Evolutionary conservation across 2,329 filamentous ascomycete genomes (phyloP), one percentile per base, ranked within the genome.

Genomic region (Plectosphaerella cucumerina): DNA sequence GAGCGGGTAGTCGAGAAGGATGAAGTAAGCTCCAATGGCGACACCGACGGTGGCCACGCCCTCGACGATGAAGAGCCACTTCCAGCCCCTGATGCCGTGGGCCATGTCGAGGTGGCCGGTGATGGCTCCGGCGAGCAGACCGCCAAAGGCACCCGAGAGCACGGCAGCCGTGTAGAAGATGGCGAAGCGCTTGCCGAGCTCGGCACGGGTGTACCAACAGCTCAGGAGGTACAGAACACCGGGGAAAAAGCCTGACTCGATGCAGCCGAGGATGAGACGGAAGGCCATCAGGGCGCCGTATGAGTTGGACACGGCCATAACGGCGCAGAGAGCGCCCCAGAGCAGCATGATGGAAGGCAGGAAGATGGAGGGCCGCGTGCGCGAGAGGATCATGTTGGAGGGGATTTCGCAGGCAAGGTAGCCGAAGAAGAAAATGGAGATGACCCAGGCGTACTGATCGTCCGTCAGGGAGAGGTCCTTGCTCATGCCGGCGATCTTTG

Each of bases 1-100:
- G 55, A 85, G 82, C 0, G 87, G 87, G 60, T 86, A 89, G 60
- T 90, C 85, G 54, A 85, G 78, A 2, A 89, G 82, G 65, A 85
- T 77, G 77, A 84, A 86, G 66, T 84, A 86, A 15, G 80, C 82
- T 1, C 75, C 64, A 17, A 87, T 60, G 4, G 85, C 85, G 10
- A 65, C 87, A 1, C 89, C 12, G 6, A 87, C 75, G 0, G 86
- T 89, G 0, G 78, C 77, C 8, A 88, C 71, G 6, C 87, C 87
- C 66, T 86, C 81, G 34, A 74, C 63, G 35, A 77, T 73, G 51
- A 80, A 81, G 0, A 79, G 63, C 78, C 78, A 82, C 48, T 71
- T 61, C 78, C 77, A 81, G 2, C 76, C 76, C 2, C 66, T 62
- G 15, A 81, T 69, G 1, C 75, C 75, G 44, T 70, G 69, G 3